Evolutionary conservation across 352 stramenopile species (phyloP).

Genomic region (Pythium scleroteichum): DNA sequence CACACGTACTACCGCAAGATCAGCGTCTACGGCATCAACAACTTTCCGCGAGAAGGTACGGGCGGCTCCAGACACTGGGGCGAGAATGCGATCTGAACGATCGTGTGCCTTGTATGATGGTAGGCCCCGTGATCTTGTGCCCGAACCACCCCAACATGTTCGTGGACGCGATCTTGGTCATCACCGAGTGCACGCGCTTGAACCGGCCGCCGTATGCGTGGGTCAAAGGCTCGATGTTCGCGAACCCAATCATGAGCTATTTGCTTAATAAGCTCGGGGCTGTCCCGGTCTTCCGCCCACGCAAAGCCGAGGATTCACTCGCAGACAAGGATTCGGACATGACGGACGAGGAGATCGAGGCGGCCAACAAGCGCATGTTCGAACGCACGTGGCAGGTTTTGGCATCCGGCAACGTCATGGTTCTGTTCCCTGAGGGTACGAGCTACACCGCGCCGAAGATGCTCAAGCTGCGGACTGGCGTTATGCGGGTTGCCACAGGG

Average conservation of each 20-base stretch:
- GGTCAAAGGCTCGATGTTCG: conserved; percentile 78
- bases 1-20: conserved; percentile 85
- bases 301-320: conserved; percentile 39
- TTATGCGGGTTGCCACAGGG: conserved; percentile 69
- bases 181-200: conserved; percentile 60
- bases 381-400: conserved; percentile 71
- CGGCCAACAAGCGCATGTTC: conserved; percentile 70
- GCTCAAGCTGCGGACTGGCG: conserved; percentile 69
- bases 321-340: conserved; percentile 70
- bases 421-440: conserved; percentile 80
- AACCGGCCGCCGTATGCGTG: conserved; percentile 68
- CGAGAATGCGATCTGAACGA: too few species aligned
- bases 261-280: conserved; percentile 53
- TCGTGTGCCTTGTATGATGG: too few species aligned
- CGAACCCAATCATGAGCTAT: conserved; percentile 43
- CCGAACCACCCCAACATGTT: conserved; percentile 86
- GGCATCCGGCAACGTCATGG: conserved; percentile 61
- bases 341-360: conserved; percentile 57
- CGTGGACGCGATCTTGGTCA: conserved; percentile 72
- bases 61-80: neutral
- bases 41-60: conserved; percentile 68
- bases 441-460: conserved; percentile 83
- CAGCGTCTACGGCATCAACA: conserved; percentile 75
- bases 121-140: conserved; percentile 73
- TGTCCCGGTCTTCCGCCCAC: conserved; percentile 71